phyloP scores from a whole-genome alignment of 257 asterid species.

The Fraxinus americana region DNA sequence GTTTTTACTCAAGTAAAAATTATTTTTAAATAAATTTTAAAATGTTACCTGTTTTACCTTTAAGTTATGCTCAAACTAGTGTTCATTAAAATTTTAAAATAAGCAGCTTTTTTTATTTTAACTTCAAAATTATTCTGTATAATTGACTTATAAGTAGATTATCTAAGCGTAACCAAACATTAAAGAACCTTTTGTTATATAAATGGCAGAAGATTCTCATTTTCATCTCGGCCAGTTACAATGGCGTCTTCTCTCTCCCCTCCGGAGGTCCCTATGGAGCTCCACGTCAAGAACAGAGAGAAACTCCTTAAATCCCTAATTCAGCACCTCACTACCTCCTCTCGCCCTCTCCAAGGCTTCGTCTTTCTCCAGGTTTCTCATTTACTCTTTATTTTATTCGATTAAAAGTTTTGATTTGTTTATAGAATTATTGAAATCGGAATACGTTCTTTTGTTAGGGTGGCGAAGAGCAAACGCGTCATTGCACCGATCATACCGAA shows the following conservation, averaged over 20 bases:
- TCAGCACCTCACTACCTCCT: constrained; percentile 53
- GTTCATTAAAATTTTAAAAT: no score
- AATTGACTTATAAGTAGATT: no score
- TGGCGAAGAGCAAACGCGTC: constrained; percentile 83
- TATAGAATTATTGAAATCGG: not conserved
- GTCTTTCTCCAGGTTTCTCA: constrained; percentile 65
- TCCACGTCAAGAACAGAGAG: constrained; percentile 59
- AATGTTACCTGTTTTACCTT: no score
- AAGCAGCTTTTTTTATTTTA: no score
- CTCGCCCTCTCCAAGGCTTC: constrained; percentile 65
- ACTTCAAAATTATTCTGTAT: no score
- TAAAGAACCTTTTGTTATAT: no score
- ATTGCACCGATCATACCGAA: constrained; percentile 87
- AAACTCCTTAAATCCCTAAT: constrained; percentile 67
- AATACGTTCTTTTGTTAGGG: constrained; percentile 47
- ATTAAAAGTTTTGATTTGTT: not conserved
- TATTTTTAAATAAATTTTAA: no score
- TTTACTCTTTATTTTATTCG: not conserved
- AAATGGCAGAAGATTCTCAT: not conserved
- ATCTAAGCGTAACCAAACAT: no score
- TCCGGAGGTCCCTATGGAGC: constrained; percentile 71
- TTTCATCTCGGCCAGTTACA: not conserved
- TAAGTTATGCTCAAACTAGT: no score
- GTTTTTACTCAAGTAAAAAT: no score
- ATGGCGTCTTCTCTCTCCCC: constrained; percentile 73